Evolutionary conservation across 768 basidiomycete species (phyloP).

Genomic region (Hygrophoropsis aurantiaca): DNA sequence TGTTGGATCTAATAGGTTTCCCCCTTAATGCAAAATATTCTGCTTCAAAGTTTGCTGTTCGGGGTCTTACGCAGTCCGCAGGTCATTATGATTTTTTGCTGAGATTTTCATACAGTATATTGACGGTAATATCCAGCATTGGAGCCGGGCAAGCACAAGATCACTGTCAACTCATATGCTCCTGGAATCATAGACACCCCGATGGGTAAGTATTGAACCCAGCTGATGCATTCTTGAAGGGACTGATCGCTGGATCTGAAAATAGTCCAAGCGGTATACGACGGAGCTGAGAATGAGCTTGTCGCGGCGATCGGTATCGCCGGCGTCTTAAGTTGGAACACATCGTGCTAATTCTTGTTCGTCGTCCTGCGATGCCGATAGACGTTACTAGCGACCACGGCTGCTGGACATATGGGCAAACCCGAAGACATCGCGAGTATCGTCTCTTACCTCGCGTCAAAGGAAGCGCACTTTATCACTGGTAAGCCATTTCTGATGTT

Average conservation of each 20-base stretch:
- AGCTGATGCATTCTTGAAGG: too few species aligned
- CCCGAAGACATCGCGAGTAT: slow-evolving; percentile 22
- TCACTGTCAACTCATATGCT: slow-evolving; percentile 30
- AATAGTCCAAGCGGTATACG: too few species aligned
- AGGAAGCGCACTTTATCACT: slow-evolving; percentile 26
- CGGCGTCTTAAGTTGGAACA: too few species aligned
- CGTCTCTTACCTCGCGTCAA: slow-evolving; percentile 31
- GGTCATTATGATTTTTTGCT: slow-evolving; percentile 5
- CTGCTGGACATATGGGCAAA: slow-evolving; percentile 11
- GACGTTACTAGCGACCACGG: background rate
- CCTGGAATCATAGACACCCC: slow-evolving; percentile 25
- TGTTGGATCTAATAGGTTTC: background rate
- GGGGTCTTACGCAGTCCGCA: slow-evolving; percentile 13
- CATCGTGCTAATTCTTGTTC: too few species aligned
- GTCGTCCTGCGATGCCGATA: too few species aligned
- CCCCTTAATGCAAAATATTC: slow-evolving; percentile 5
- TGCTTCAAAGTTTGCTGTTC: slow-evolving; percentile 13
- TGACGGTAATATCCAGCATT: slow-evolving; percentile 12
- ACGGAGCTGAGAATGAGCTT: too few species aligned
- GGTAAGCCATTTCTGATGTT: slow-evolving; percentile 13
- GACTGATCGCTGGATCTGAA: too few species aligned
- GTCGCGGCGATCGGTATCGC: too few species aligned
- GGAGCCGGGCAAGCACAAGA: slow-evolving; percentile 23
- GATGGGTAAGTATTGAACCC: slow-evolving; percentile 13
- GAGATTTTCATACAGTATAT: slow-evolving; percentile 3